Evolutionary conservation across 129 eudicot species (phyloP).

Genomic region (Saussurea involucrata): DNA sequence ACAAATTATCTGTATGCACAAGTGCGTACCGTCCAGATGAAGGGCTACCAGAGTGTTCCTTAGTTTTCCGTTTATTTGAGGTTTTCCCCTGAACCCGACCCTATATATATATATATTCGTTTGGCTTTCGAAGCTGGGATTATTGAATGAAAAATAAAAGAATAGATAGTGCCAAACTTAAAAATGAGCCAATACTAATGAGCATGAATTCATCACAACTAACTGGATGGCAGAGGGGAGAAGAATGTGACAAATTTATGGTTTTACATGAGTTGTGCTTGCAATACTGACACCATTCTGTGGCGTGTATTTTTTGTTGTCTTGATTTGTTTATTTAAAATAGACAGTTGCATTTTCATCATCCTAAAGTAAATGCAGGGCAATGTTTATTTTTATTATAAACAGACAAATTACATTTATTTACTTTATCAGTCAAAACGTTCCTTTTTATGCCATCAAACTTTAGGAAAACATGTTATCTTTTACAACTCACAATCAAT

Average conservation of each 20-base stretch:
- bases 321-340: background rate
- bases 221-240: background rate
- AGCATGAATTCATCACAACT: background rate
- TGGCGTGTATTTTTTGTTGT: background rate
- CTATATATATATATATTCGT: too few relatives aligned
- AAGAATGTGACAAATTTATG: background rate
- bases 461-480: background rate
- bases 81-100: too few relatives aligned
- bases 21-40: too few relatives aligned
- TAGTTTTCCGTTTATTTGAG: too few relatives aligned
- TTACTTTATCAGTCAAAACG: constrained; percentile 2
- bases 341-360: constrained; percentile 4
- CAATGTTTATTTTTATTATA: background rate
- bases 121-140: constrained; percentile 1
- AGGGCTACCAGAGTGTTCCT: too few relatives aligned
- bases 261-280: background rate
- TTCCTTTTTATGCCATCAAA: background rate
- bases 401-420: background rate
- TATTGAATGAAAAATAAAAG: background rate
- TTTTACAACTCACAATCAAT: constrained; percentile 15
- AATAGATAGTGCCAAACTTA: background rate
- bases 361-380: constrained; percentile 17
- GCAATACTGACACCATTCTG: background rate
- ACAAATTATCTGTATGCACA: too few relatives aligned
- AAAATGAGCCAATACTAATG: background rate